Evolutionary conservation across 495 filamentous ascomycete species (phyloP), one percentile per base, ranked within the genome.

Genomic region (Friedmanniomyces simplex): DNA sequence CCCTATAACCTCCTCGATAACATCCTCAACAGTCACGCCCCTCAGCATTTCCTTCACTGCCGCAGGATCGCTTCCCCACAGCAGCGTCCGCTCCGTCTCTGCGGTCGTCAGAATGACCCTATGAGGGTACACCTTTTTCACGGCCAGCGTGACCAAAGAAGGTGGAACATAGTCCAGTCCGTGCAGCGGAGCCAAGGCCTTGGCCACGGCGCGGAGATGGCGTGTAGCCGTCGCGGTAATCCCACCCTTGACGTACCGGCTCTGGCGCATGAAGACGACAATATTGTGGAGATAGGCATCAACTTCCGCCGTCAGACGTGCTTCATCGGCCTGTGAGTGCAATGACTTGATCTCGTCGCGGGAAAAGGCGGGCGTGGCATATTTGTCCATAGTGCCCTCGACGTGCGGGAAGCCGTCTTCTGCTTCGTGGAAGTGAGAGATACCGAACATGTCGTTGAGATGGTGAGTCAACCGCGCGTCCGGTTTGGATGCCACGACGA

Each of bases 91-190:
- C 71, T 99, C 93, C 54, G 79, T 77, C 58, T 84, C 82, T 0
- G 87, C 77, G 1, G 67, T 73, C 0, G 81, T 76, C 10, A 95
- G 75, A 1, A 76, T 66, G n/a, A 98, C 79, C 24, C 88, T 81
- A 68, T 98, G 94, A 25, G 82, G 78, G 63, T 94, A 97, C 13
- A 95, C 80, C 73, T 97, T 99, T 57, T 79, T 81, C n/a, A 82
- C 82, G 2, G 93, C 94, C 49, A 99, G 73, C 20, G 75, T 79
- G 12, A 95, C 83, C 21, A 99, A 77, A 3, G 89, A 85, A 0
- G 94, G 93, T 1, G 93, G 89, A 2, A 89, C 80, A 64, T 83
- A 96, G 52, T 83, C 78, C 18, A 93, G 72, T 13, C 83, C 83
- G 70, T 97, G 91, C 11, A 98, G 71, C 1, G 87, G 79, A 18